These are phyloP conservation scores for Metschnikowia bowlesiae DNA, from an alignment of 805 yeast species.

Conservation along the genomic window DNA sequence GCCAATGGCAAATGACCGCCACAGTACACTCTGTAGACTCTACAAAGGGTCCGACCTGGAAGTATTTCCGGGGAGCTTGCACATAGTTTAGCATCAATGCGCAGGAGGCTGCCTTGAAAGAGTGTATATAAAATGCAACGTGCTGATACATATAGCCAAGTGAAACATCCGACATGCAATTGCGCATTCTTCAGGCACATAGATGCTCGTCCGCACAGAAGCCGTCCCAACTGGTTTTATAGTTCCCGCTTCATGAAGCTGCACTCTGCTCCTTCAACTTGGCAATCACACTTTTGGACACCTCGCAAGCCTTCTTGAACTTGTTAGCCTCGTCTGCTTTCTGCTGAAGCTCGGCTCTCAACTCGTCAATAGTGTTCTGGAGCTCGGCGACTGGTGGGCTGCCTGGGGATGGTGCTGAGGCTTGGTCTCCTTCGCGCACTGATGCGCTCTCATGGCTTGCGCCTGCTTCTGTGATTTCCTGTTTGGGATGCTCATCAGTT, in stretches of 20 bases:
- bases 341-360: slow-evolving; percentile 5
- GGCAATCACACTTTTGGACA: slow-evolving; percentile 1
- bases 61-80: neutral
- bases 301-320: slow-evolving; percentile 2
- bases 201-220: neutral
- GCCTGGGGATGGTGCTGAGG: neutral
- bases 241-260: neutral
- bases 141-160: neutral
- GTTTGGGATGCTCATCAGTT: slow-evolving; percentile 5
- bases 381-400: slow-evolving; percentile 1
- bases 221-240: neutral
- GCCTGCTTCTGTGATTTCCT: neutral
- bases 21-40: neutral
- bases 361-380: neutral
- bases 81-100: neutral
- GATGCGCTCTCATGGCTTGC: neutral
- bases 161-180: slow-evolving; percentile 1
- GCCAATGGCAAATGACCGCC: neutral
- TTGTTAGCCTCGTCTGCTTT: slow-evolving; percentile 2
- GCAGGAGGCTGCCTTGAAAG: neutral
- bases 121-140: neutral
- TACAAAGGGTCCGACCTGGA: too few species aligned
- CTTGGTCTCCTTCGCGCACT: neutral
- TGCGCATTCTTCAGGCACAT: slow-evolving; percentile 1
- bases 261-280: neutral